Evolutionary conservation across 192 early-diverging fungal genomes (phyloP), one percentile per base, ranked within the genome.

Genomic region (Linnemannia zychae): DNA sequence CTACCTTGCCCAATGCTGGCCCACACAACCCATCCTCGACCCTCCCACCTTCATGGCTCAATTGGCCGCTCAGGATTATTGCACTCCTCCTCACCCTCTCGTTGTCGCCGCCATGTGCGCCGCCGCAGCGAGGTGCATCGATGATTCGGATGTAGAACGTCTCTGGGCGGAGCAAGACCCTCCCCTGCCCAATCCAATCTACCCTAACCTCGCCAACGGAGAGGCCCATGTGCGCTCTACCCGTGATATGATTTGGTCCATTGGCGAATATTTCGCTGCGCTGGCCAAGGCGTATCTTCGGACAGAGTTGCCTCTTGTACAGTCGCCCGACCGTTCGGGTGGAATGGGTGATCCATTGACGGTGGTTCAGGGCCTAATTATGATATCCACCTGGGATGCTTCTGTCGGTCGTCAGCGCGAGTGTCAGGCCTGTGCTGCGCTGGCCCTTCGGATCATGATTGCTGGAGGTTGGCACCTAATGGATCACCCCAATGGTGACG

Each of bases 401-500:
- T 79, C 83, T 37, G 78, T 85, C 1, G 83, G 83, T 20, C 83
- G 83, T 20, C 83, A 85, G 65, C 83, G 83, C 3, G 83, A 85
- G 47, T 79, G 77, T 63, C 77, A 79, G 28, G 83, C 83, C 16
- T 85, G 83, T 72, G 77, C 83, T 22, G 83, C 83, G 0, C 49
- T 85, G n/a, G 83, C 83, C 0, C 74, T 85, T 40, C 77, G 83
- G 17, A 85, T 85, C 50, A 85, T 85, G 83, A 79, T 85, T 72
- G 83, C 83, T 18, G 83, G 83, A 69, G 83, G 83, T 3, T 85
- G 83, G 83, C 83, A 85, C 63, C 40, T 85, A 37, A 85, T 85
- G 83, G 83, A 85, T 47, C 83, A 85, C 24, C 83, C 83, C 22
- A 79, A 73, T 47, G 83, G 83, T 16, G 83, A 85, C 24, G 83